Conservation (phyloP, 2,329 filamentous ascomycete genomes). For the Fusarium heterosporum region DNA sequence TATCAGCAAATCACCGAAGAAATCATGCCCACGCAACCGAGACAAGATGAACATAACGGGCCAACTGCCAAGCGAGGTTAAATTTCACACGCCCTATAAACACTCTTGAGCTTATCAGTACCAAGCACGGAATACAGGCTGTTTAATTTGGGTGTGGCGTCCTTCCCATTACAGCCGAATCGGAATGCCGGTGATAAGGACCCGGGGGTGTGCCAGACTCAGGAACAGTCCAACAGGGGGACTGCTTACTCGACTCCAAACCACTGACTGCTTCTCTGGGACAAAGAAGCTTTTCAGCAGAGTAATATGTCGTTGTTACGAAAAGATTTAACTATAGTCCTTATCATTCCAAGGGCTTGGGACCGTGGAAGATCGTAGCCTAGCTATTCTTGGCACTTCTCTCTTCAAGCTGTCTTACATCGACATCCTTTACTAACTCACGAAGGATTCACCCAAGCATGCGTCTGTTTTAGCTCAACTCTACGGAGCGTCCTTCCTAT, state of each 20-base stretch:
- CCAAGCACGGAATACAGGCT: constrained; percentile 16
- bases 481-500: constrained; percentile 19
- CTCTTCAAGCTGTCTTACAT: not conserved
- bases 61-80: constrained; percentile 38
- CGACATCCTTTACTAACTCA: not conserved
- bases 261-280: constrained; percentile 17
- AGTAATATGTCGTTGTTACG: not conserved
- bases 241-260: not conserved
- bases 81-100: constrained; percentile 34
- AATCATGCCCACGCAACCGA: constrained; percentile 24
- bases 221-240: constrained; percentile 30
- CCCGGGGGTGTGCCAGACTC: constrained; percentile 22
- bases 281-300: not conserved
- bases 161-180: constrained; percentile 25
- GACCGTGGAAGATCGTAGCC: constrained; percentile 13
- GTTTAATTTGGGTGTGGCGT: constrained; percentile 41
- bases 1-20: constrained; percentile 4
- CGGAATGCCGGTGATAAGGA: constrained; percentile 42
- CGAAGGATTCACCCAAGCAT: constrained; percentile 5
- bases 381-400: constrained; percentile 30
- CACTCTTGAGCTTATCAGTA: constrained; percentile 44
- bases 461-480: constrained; percentile 18
- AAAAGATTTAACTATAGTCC: not conserved
- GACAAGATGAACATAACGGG: constrained; percentile 28
- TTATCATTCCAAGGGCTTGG: constrained; percentile 8